phyloP scores from a whole-genome alignment of 768 basidiomycete genomes.

The Holtermanniella nyarrowii region DNA sequence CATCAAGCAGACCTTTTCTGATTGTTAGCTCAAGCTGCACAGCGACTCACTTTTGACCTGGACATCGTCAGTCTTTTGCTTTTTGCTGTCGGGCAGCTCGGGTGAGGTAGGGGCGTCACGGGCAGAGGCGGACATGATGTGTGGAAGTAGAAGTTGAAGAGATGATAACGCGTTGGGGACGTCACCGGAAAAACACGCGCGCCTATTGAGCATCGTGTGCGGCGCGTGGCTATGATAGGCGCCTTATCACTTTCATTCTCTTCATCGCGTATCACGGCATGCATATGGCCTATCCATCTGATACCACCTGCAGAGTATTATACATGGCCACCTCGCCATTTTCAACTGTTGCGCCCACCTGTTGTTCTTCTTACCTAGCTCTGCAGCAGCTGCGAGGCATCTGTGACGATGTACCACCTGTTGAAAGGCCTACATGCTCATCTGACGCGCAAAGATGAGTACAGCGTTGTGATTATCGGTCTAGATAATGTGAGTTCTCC shows the following conservation, averaged over 20 bases:
- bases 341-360: too few species aligned
- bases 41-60: constrained; percentile 29
- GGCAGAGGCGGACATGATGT: constrained; percentile 15
- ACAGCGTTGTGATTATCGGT: constrained; percentile 89
- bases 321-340: too few species aligned
- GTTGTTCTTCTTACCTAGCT: too few species aligned
- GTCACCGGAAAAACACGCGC: not conserved
- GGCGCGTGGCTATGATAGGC: too few species aligned
- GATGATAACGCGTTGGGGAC: not conserved
- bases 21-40: not conserved
- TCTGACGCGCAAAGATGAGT: constrained; percentile 71
- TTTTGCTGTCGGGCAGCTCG: constrained; percentile 25
- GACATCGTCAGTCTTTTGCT: constrained; percentile 29
- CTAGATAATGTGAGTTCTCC: constrained; percentile 35
- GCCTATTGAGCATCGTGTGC: not conserved
- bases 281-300: too few species aligned
- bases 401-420: constrained; percentile 83
- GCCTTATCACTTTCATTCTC: too few species aligned
- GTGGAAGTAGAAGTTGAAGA: not conserved
- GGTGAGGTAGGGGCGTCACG: constrained; percentile 19
- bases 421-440: constrained; percentile 85
- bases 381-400: too few species aligned
- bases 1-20: constrained; percentile 83
- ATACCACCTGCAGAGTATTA: too few species aligned
- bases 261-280: too few species aligned